phyloP scores from a whole-genome alignment of 805 yeast species.

The Ogataea ganodermae region DNA sequence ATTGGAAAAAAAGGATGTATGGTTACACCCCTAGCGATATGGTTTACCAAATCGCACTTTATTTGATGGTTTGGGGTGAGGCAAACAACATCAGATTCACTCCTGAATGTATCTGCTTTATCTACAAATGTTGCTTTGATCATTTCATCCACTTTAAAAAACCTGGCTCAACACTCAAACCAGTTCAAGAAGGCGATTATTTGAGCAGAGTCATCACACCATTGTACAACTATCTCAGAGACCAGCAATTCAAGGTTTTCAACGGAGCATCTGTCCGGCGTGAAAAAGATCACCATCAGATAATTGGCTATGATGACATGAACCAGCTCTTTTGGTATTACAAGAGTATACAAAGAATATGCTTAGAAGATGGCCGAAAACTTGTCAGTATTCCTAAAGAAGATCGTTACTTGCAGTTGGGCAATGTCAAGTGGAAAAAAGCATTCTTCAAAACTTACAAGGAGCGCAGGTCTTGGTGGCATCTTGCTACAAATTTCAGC shows the following conservation, averaged over 20 bases:
- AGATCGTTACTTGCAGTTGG: constrained; percentile 37
- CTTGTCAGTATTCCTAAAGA: constrained; percentile 34
- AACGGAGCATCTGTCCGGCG: constrained; percentile 61
- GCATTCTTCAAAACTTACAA: constrained; percentile 47
- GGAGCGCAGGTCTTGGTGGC: constrained; percentile 54
- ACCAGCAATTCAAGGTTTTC: constrained; percentile 61
- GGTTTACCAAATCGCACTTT: constrained; percentile 64
- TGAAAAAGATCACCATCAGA: constrained; percentile 66
- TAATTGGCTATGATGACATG: constrained; percentile 59
- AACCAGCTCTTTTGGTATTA: constrained; percentile 55
- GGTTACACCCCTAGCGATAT: constrained; percentile 54
- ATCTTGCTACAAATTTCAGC: constrained; percentile 49
- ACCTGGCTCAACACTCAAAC: constrained; percentile 13
- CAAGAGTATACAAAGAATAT: constrained; percentile 37
- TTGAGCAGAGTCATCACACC: constrained; percentile 48
- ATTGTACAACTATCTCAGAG: constrained; percentile 57
- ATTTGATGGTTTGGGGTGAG: constrained; percentile 73
- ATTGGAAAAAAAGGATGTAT: constrained; percentile 73
- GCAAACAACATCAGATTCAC: constrained; percentile 62
- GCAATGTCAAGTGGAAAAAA: constrained; percentile 42
- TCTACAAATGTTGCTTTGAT: constrained; percentile 58
- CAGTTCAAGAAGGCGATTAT: constrained; percentile 31
- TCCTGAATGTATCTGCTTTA: constrained; percentile 55
- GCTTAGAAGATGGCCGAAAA: constrained; percentile 35
- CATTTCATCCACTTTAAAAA: constrained; percentile 42